Evolutionary conservation across 306 rosid genomes (phyloP), one percentile per base, ranked within the genome.

Genomic region (Prunus padus): DNA sequence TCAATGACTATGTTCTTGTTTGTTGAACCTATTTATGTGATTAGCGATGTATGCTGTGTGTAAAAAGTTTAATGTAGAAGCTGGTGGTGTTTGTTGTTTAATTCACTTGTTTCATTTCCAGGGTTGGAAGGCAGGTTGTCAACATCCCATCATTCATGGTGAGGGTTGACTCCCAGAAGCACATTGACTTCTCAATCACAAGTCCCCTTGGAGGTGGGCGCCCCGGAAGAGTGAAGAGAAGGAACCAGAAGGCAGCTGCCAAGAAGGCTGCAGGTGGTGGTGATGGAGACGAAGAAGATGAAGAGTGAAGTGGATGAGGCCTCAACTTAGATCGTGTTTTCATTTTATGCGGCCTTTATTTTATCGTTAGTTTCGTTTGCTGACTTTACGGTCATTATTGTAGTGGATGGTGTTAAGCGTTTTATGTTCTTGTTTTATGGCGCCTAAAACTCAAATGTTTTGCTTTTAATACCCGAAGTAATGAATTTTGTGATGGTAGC

Each of bases 201-300:
- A 78, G 82, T 52, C 82, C 82, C 28, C 75, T 78, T 5, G 82
- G 82, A 61, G 82, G 77, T 37, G 82, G 82, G 10, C 82, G 82
- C 77, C 82, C 82, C 1, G 82, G 72, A 50, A 33, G 85, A 67
- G 85, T 77, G 85, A 82, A 82, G 85, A 54, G 85, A 77, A 82
- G 67, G 79, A 82, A 82, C 82, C 71, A 49, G 82, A 82, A 82
- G 72, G 82, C 85, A 9, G 85, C 82, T 77, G 85, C 82, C 30
- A 82, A 82, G 82, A 82, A 82, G 79, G 79, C 82, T 19, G 65
- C 79, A 30, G 42, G 42, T 16, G 85, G 85, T 22, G 85, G 85
- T 11, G 82, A 77, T 63, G 85, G 85, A 16, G 82, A 77, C 8
- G 85, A 82, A 42, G 85, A 82, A 11, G 85, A 82, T 25, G 85